phyloP scores from a whole-genome alignment of 805 yeast species.

The Ogataea polymorpha region DNA sequence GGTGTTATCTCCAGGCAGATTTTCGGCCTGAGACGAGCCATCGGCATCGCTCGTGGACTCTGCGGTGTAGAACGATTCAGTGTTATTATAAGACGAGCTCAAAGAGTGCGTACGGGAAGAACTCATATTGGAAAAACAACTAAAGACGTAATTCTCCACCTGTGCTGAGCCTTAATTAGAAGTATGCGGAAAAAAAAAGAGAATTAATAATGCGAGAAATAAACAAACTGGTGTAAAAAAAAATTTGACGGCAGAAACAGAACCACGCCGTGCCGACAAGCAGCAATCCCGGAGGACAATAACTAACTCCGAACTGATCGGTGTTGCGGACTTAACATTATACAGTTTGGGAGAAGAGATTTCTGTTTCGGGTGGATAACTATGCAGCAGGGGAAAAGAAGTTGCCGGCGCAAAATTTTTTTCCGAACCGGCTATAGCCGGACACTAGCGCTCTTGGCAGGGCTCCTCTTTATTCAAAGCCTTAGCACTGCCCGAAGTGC shows the following conservation, averaged over 20 bases:
- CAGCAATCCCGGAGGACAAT: not conserved
- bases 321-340: not conserved
- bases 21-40: not conserved
- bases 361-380: too few species aligned
- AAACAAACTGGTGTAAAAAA: not conserved
- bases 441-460: not conserved
- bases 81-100: constrained; percentile 15
- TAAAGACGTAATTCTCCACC: too few species aligned
- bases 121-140: not conserved
- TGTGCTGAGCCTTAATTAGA: too few species aligned
- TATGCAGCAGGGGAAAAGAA: not conserved
- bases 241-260: too few species aligned
- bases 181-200: too few species aligned
- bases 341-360: too few species aligned
- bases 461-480: not conserved
- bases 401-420: not conserved
- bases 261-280: too few species aligned
- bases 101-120: constrained; percentile 8
- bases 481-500: constrained; percentile 23
- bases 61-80: constrained; percentile 15
- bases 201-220: not conserved
- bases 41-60: constrained; percentile 1
- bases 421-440: constrained; percentile 1
- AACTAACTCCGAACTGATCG: not conserved
- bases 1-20: not conserved